A percentile compares a stretch with the other conserved stretches of the same genome.
These are phyloP conservation scores for Firmiana major DNA, from an alignment of 345 rosid species.

Conservation along the genomic window DNA sequence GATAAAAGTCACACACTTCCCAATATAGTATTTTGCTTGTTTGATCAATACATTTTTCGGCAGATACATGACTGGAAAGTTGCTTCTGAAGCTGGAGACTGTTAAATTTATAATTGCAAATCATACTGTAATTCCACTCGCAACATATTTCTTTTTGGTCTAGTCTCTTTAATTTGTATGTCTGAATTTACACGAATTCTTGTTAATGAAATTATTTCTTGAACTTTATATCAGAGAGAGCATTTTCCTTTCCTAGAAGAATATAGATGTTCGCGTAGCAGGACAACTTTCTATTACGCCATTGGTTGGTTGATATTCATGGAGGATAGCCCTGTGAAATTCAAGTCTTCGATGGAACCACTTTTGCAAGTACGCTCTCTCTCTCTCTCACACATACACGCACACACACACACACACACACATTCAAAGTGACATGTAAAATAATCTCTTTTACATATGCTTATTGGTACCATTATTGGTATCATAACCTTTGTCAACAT, in stretches of 20 bases:
- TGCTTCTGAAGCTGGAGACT: conserved; percentile 89
- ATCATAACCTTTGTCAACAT: neutral
- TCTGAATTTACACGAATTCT: neutral
- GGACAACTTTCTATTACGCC: conserved; percentile 91
- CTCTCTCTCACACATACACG: neutral
- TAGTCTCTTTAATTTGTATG: conserved; percentile 10
- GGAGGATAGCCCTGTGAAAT: conserved; percentile 97
- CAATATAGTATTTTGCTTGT: neutral
- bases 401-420: neutral
- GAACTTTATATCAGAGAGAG: conserved; percentile 69
- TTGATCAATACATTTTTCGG: conserved; percentile 9
- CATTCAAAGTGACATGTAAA: neutral
- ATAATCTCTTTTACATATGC: neutral
- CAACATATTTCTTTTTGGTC: conserved; percentile 13
- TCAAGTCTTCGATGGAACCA: conserved; percentile 96
- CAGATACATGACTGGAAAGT: conserved; percentile 98
- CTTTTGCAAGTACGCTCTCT: conserved; percentile 62
- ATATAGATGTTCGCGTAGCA: conserved; percentile 91
- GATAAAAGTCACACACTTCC: neutral
- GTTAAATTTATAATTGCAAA: conserved; percentile 36
- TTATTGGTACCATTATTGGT: neutral
- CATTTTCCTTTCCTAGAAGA: conserved; percentile 93
- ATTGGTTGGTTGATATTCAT: conserved; percentile 95
- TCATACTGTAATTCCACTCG: conserved; percentile 68
- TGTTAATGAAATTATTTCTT: neutral